Evolutionary conservation across 139 green algal genomes (phyloP), one percentile per base, ranked within the genome.

Genomic region (Gonium pectorale): DNA sequence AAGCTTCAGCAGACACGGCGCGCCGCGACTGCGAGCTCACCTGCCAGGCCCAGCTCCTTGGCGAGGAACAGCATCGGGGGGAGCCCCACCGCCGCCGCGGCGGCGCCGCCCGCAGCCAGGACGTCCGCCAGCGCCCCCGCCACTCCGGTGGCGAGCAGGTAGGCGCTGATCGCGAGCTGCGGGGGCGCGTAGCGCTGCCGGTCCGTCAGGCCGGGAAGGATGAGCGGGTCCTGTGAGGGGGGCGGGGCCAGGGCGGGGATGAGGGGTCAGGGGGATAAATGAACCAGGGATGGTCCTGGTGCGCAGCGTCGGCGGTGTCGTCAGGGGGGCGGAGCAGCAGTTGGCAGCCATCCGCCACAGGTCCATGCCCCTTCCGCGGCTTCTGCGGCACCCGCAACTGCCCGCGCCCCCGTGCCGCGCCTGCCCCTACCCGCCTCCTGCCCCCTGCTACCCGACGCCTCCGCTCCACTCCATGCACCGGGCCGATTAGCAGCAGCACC

Each of bases 161-260:
- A 93, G 2, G 49, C 59, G 11, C 41, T 78, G 63, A 90, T 60
- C 5, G 92, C 89, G 21, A 85, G 69, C 6, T 78, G 74, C 11
- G 92, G 92, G 17, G 94, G 94, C 51, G 92, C 89, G 90, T 98
- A 98, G 21, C 96, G 90, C 74, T 92, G 86, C 17, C 83, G 64
- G 27, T 94, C 85, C 7, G 86, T 87, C 31, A 98, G 91, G 24
- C 83, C 83, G 13, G 83, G 81, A 40, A 94, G 64, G 33, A 98
- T 80, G 29, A 97, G 78, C 17, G 93, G 89, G 91, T 98, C 95
- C 72, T 82, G 73, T 0, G 38, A 24, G 27, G 26, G 31, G 40
- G 40, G n/a, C 24, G 82, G 35, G 67, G 43, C 33, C 7, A 19
- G 46, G 31, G 66, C 24, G 35, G 40, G 19, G 62, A 17, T 75